Evolutionary conservation across 2,329 filamentous ascomycete genomes (phyloP).

Genomic region (Fusarium decemcellulare): DNA sequence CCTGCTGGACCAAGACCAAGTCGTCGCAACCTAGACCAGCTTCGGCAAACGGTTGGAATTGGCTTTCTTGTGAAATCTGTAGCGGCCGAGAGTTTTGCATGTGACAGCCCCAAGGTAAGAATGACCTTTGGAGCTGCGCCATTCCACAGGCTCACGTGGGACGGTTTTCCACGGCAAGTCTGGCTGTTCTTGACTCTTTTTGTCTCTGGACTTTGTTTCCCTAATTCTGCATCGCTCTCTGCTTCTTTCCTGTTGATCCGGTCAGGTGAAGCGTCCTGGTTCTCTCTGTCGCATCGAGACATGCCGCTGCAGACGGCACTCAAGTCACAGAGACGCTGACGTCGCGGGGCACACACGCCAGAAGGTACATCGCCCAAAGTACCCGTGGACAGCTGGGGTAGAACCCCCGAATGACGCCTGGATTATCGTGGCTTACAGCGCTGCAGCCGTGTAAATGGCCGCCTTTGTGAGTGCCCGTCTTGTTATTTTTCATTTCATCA

Average conservation of each 20-base stretch:
- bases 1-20: neutral
- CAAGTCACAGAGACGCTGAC: constrained; percentile 22
- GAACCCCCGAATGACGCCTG: constrained; percentile 49
- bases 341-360: constrained; percentile 35
- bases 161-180: constrained; percentile 10
- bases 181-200: constrained; percentile 6
- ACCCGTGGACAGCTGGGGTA: constrained; percentile 34
- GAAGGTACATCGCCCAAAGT: constrained; percentile 19
- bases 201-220: neutral
- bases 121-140: constrained; percentile 30
- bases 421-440: constrained; percentile 41
- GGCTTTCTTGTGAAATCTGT: constrained; percentile 6
- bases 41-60: neutral
- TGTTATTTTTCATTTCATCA: neutral
- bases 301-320: constrained; percentile 21
- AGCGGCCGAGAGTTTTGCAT: constrained; percentile 41
- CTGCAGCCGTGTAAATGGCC: constrained; percentile 48
- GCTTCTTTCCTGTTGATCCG: neutral
- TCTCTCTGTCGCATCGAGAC: constrained; percentile 3
- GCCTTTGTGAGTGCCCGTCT: constrained; percentile 50
- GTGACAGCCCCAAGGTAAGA: constrained; percentile 40
- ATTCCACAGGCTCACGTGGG: constrained; percentile 42
- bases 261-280: neutral
- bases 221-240: neutral
- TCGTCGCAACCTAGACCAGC: neutral